Evolutionary conservation across 176 grass and related monocot species (phyloP).

Genomic region (Alopecurus myosuroides): DNA sequence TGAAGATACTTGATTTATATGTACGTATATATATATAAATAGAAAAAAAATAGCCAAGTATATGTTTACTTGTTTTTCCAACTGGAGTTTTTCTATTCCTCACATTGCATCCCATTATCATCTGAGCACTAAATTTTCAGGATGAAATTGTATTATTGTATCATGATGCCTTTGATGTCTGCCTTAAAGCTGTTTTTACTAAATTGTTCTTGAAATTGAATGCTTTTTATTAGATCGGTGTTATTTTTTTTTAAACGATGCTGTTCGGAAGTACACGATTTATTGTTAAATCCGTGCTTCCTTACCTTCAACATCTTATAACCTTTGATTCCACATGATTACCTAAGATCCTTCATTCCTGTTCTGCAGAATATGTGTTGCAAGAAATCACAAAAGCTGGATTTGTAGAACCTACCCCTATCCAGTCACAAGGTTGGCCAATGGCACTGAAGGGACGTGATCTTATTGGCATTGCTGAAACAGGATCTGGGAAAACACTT

Average conservation of each 20-base stretch:
- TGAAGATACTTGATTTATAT: neutral
- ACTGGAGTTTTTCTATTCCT: neutral
- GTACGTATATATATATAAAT: neutral
- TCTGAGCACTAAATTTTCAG: neutral
- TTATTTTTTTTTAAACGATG: neutral
- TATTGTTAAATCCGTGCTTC: neutral
- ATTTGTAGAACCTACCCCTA: conserved; percentile 89
- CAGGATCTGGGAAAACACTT: conserved; percentile 96
- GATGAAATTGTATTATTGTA: neutral
- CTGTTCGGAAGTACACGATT: neutral
- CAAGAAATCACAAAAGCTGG: conserved; percentile 91
- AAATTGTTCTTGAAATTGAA: neutral
- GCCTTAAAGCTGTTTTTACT: neutral
- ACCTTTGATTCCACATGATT: neutral
- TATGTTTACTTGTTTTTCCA: neutral
- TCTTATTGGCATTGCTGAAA: conserved; percentile 96
- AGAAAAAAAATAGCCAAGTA: neutral
- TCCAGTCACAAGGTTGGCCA: conserved; percentile 96
- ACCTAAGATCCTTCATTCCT: neutral
- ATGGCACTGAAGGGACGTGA: conserved; percentile 94
- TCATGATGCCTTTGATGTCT: neutral
- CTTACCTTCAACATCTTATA: neutral
- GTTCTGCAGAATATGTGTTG: conserved; percentile 71
- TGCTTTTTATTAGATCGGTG: neutral
- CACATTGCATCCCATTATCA: neutral